A percentile compares a stretch with the other conserved stretches of the same genome.
These are phyloP conservation scores for Cladorrhinum sp. DNA, from an alignment of 2,329 filamentous ascomycete genomes.

Conservation along the genomic window DNA sequence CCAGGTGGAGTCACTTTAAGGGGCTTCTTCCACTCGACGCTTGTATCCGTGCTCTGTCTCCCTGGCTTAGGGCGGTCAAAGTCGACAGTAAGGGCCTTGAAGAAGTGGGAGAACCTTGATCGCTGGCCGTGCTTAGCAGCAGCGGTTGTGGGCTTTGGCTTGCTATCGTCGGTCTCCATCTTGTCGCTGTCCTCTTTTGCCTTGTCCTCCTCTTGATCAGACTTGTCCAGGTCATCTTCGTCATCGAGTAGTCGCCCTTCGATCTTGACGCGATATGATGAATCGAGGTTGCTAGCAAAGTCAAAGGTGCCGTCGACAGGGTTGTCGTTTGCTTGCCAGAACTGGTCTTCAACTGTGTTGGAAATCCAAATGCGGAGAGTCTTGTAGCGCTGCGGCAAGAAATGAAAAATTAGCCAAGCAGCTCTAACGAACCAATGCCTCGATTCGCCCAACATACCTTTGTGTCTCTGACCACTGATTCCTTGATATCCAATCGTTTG, in stretches of 20 bases:
- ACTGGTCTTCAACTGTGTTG: slow-evolving; percentile 91
- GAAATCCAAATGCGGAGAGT: slow-evolving; percentile 91
- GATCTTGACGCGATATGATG: slow-evolving; percentile 86
- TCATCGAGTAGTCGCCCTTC: slow-evolving; percentile 81
- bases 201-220: slow-evolving; percentile 46
- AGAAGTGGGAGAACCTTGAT: slow-evolving; percentile 70
- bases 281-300: slow-evolving; percentile 72
- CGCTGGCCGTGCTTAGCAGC: slow-evolving; percentile 43
- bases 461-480: slow-evolving; percentile 70
- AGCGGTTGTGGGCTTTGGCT: slow-evolving; percentile 35
- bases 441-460: slow-evolving; percentile 49
- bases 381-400: slow-evolving; percentile 59
- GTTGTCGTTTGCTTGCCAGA: slow-evolving; percentile 71
- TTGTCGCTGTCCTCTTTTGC: slow-evolving; percentile 36
- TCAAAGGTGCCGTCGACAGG: slow-evolving; percentile 75
- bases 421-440: background rate
- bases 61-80: slow-evolving; percentile 60
- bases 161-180: slow-evolving; percentile 58
- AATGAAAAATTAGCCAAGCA: slow-evolving; percentile 8
- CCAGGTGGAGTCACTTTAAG: slow-evolving; percentile 51
- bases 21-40: slow-evolving; percentile 85
- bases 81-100: slow-evolving; percentile 73
- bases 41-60: slow-evolving; percentile 53
- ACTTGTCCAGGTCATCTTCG: slow-evolving; percentile 53
- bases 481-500: slow-evolving; percentile 87